Conservation (phyloP, 768 basidiomycete genomes). For the Trametes cingulata region DNA sequence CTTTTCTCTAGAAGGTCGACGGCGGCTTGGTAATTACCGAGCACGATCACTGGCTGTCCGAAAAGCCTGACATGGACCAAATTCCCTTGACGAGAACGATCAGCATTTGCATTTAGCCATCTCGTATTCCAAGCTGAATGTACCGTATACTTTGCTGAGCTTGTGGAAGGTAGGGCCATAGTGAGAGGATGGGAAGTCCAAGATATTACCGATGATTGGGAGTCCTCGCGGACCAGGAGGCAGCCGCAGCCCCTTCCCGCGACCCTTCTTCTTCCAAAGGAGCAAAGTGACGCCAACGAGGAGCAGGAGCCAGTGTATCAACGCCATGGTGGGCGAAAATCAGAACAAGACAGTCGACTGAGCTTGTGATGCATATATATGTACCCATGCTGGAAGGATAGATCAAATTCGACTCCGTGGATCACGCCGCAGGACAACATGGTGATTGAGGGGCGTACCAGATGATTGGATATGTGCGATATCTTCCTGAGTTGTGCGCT, state of each 20-base stretch:
- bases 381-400: no score
- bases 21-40: slow-evolving; percentile 59
- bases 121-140: not conserved
- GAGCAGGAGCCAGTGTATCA: not conserved
- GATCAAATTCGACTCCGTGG: no score
- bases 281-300: not conserved
- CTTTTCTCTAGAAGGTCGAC: slow-evolving; percentile 70
- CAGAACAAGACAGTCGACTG: no score
- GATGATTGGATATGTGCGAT: no score
- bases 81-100: slow-evolving; percentile 54
- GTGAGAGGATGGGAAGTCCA: slow-evolving; percentile 19
- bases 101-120: no score
- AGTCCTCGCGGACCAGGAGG: slow-evolving; percentile 27
- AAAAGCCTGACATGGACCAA: slow-evolving; percentile 54
- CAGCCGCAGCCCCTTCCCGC: not conserved
- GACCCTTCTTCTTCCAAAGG: not conserved
- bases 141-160: slow-evolving; percentile 18
- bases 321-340: no score
- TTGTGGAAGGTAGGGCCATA: slow-evolving; percentile 9
- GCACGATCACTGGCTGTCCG: slow-evolving; percentile 66
- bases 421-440: no score
- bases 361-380: no score
- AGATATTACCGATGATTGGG: slow-evolving; percentile 26
- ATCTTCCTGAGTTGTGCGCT: no score
- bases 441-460: no score